Conservation (phyloP, 805 yeast species). For the Huiozyma sinensis region DNA sequence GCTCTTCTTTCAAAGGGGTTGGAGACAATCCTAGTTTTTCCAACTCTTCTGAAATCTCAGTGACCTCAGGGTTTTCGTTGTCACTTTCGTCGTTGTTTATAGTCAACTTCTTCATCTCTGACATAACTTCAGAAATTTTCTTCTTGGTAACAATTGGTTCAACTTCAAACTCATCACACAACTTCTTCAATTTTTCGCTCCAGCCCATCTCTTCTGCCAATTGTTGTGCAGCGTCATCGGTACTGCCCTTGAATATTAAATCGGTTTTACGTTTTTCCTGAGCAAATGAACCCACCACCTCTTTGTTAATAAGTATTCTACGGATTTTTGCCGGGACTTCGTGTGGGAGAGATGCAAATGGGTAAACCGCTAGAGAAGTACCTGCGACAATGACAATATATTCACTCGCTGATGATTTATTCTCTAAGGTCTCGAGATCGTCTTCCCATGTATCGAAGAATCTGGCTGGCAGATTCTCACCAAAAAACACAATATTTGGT, state of each 20-base stretch:
- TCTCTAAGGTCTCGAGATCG: conserved; percentile 28
- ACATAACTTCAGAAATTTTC: conserved; percentile 3
- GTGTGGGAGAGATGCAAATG: conserved; percentile 76
- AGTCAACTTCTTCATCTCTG: conserved; percentile 10
- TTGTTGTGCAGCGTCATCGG: conserved; percentile 53
- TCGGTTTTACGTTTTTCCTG: conserved; percentile 48
- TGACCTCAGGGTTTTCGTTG: background rate
- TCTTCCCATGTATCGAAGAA: conserved; percentile 63
- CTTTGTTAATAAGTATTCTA: conserved; percentile 66
- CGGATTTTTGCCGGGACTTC: conserved; percentile 40
- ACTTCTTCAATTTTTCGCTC: conserved; percentile 41
- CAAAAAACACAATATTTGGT: conserved; percentile 92
- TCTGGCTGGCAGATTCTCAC: conserved; percentile 66
- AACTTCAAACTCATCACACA: conserved; percentile 23
- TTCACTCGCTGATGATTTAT: conserved; percentile 27
- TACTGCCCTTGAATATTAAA: conserved; percentile 45
- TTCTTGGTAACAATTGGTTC: background rate
- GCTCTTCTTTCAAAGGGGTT: no score
- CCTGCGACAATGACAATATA: conserved; percentile 79
- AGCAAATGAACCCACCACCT: conserved; percentile 63
- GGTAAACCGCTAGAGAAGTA: conserved; percentile 79
- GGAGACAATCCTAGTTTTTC: no score
- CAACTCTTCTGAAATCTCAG: no score
- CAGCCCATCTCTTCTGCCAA: conserved; percentile 54
- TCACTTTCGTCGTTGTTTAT: conserved; percentile 3